phyloP scores from a whole-genome alignment of 2,329 filamentous ascomycete genomes.

The Esteya vermicola region DNA sequence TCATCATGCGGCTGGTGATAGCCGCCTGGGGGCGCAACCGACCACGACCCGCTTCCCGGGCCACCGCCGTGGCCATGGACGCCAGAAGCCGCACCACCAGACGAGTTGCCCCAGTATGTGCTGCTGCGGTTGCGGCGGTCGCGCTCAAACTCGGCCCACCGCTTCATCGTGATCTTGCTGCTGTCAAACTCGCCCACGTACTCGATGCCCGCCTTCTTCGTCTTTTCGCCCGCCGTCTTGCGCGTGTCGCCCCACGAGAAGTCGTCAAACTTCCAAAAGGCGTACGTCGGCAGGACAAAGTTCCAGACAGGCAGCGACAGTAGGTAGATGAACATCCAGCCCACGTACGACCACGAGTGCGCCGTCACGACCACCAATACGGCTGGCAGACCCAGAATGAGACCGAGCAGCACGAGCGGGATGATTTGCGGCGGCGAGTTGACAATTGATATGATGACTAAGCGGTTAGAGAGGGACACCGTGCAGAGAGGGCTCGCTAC shows the following conservation, averaged over 20 bases:
- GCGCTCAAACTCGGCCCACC: conserved; percentile 91
- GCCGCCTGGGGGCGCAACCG: conserved; percentile 16
- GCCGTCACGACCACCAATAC: conserved; percentile 87
- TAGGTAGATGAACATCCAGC: conserved; percentile 97
- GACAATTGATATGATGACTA: conserved; percentile 77
- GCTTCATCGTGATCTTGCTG: conserved; percentile 98
- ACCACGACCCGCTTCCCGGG: too few relatives aligned
- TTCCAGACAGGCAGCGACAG: conserved; percentile 93
- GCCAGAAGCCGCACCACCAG: too few relatives aligned
- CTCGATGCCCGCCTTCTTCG: conserved; percentile 73
- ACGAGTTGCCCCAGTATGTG: too few relatives aligned
- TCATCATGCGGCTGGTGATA: conserved; percentile 37
- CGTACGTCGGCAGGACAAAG: conserved; percentile 83
- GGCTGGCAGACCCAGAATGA: conserved; percentile 88
- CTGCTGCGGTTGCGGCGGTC: conserved; percentile 36
- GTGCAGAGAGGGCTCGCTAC: not conserved
- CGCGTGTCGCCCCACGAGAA: conserved; percentile 98
- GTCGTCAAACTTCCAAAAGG: conserved; percentile 99
- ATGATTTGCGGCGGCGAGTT: conserved; percentile 68
- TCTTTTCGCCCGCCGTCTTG: conserved; percentile 83
- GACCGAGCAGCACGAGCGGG: conserved; percentile 70
- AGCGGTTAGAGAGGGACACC: not conserved
- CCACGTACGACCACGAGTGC: conserved; percentile 79
- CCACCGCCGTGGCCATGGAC: too few relatives aligned
- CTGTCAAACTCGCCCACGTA: conserved; percentile 95